These are phyloP conservation scores for Candida lessepsii DNA, from an alignment of 805 yeast genomes.

Conservation along the genomic window DNA sequence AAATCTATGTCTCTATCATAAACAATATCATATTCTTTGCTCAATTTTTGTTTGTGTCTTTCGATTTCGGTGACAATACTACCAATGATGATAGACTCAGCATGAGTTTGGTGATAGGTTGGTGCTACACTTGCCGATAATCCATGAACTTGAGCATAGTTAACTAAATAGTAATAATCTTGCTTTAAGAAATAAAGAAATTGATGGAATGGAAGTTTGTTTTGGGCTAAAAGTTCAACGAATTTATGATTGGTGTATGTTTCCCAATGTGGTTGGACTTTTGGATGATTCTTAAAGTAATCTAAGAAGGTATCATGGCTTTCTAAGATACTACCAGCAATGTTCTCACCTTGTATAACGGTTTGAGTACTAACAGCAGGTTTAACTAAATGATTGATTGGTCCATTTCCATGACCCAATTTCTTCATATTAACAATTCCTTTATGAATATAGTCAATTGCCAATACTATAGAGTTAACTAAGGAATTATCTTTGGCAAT, in stretches of 20 bases:
- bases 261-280: constrained; percentile 55
- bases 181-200: constrained; percentile 59
- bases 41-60: constrained; percentile 53
- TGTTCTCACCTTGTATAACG: constrained; percentile 6
- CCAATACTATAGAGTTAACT: constrained; percentile 49
- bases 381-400: constrained; percentile 64
- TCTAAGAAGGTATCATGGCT: constrained; percentile 31
- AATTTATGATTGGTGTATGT: constrained; percentile 62
- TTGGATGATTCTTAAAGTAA: constrained; percentile 56
- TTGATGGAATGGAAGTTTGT: constrained; percentile 45
- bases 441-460: constrained; percentile 64
- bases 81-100: constrained; percentile 50
- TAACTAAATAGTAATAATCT: constrained; percentile 69
- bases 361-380: constrained; percentile 17
- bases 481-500: constrained; percentile 56
- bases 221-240: constrained; percentile 51
- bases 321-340: constrained; percentile 3
- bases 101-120: constrained; percentile 46
- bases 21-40: constrained; percentile 37
- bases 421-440: constrained; percentile 48
- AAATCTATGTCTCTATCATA: constrained; percentile 34
- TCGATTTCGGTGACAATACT: constrained; percentile 55
- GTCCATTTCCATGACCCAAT: constrained; percentile 63
- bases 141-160: constrained; percentile 65
- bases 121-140: constrained; percentile 65